Conservation (phyloP, 345 rosid species). For the Lepidium aucheri region DNA sequence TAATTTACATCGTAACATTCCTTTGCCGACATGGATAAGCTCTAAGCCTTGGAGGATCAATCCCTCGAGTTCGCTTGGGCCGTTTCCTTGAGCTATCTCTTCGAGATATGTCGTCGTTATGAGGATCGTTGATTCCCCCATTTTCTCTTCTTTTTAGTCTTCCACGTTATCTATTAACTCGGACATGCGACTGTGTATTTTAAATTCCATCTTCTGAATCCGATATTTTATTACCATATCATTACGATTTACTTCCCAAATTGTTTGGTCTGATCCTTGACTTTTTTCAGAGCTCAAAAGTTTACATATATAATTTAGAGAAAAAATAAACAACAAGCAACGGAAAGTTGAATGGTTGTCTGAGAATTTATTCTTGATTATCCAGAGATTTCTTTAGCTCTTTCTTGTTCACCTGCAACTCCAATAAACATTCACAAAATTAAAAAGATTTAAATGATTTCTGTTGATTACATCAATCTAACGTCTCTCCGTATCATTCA, state of each 20-base stretch:
- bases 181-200: background rate
- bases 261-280: background rate
- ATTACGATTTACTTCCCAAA: conserved; percentile 1
- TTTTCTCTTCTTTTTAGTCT: background rate
- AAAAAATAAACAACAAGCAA: background rate
- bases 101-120: background rate
- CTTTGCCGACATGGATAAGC: conserved; percentile 23
- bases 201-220: too few relatives aligned
- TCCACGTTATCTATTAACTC: background rate
- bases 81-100: conserved; percentile 9
- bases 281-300: background rate
- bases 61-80: background rate
- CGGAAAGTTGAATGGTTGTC: background rate
- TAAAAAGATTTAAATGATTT: background rate
- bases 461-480: background rate
- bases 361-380: conserved; percentile 23
- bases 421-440: background rate
- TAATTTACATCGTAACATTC: conserved; percentile 26
- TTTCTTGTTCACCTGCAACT: conserved; percentile 81
- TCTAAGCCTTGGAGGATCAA: conserved; percentile 12
- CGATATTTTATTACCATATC: too few relatives aligned
- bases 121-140: background rate
- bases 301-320: background rate
- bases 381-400: conserved; percentile 66
- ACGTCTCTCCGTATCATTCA: background rate